Evolutionary conservation across 176 grass and related monocot species (phyloP).

Genomic region (Aegilops tauschii): DNA sequence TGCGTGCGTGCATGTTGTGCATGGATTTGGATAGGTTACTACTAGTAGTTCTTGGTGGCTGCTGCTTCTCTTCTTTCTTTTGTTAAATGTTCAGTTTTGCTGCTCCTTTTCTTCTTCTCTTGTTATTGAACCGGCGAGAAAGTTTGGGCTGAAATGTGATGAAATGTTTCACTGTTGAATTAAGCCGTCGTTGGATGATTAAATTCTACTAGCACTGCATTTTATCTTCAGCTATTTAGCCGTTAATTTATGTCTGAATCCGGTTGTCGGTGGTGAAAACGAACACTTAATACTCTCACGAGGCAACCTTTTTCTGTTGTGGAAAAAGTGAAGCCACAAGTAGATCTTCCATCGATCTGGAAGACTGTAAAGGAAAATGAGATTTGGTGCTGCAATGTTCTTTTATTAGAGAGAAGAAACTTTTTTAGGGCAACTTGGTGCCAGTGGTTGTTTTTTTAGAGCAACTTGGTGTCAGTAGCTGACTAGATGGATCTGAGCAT

Average conservation of each 20-base stretch:
- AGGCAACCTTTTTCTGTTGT: not conserved
- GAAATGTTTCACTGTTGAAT: not conserved
- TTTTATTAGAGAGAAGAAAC: no score
- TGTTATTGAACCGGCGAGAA: not conserved
- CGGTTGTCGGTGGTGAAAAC: not conserved
- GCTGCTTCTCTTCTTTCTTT: not conserved
- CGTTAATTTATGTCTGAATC: not conserved
- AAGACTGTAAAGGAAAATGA: not conserved
- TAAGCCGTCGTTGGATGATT: no score
- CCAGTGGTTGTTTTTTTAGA: not conserved
- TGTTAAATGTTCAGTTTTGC: not conserved
- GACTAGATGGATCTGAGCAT: not conserved
- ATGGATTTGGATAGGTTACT: conserved; percentile 15
- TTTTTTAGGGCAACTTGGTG: not conserved
- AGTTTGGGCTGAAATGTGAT: not conserved
- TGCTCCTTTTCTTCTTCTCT: not conserved
- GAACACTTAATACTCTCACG: not conserved
- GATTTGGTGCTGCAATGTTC: not conserved
- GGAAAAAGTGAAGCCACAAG: not conserved
- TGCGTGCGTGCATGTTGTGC: conserved; percentile 23
- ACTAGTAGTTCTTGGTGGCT: not conserved
- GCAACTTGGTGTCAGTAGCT: not conserved
- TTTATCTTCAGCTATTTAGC: not conserved
- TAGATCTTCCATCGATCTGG: not conserved
- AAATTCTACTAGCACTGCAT: not conserved